Base-by-base conservation (phyloP, 345 rosid genomes). In the Murraya paniculata region DNA sequence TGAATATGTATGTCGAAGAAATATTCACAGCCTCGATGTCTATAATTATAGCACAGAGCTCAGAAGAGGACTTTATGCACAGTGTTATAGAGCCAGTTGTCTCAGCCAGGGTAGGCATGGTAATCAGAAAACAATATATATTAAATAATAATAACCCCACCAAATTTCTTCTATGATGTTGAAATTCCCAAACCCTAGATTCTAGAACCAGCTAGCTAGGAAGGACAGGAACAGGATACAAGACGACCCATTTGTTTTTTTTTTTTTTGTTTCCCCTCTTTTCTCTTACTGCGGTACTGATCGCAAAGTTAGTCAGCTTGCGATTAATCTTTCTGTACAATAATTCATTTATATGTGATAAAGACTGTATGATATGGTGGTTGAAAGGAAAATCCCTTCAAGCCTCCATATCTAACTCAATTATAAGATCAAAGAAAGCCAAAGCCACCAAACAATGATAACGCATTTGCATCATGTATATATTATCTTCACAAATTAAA, bases 151-250 rank as follows among this genome's bases (percentile, higher is more conserved):
- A 45, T 18, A 50, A 8, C 9, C 8, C 24, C 35, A 33, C 16
- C 5, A 55, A 18, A 53, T 33, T 59, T 62, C n/a, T 50, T 39
- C 36, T 71, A 62, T 56, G 35, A 55, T 14, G 35, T 65, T 57
- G 18, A 50, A 38, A 41, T 18, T 53, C 55, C 57, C 68, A 77
- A 77, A 73, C 83, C 84, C 50, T 45, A 45, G 50, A 45, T 45
- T 45, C 79, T 84, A 81, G 53, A 57, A 56, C 64, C 39, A 30
- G n/a, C 57, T 22, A 16, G 56, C 16, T 68, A 24, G 11, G 31
- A n/a, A 67, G 27, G 41, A 60, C 31, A 28, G 9, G 1, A 21
- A 10, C 28, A 10, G 50, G 18, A 3, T 45, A 45, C 16, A 13
- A 13, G 50, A 45, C 11, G 50, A 45, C 18, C 50, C 50, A 45